Evolutionary conservation across 805 yeast genomes (phyloP).

Genomic region (Sugiyamaella qingdaonensis): DNA sequence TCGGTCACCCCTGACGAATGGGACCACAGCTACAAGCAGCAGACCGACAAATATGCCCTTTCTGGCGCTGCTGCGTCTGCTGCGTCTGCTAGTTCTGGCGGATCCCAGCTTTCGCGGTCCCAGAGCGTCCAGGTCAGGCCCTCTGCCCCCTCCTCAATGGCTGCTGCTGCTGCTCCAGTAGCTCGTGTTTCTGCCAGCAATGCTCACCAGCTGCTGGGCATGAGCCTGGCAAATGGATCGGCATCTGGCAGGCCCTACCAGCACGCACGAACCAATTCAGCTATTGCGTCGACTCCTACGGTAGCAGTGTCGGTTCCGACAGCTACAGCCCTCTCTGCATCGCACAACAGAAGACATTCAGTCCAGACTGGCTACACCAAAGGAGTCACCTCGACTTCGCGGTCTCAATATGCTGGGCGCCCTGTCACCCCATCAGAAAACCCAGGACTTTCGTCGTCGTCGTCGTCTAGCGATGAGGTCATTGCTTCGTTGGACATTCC

Average conservation of each 20-base stretch:
- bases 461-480: slow-evolving; percentile 20
- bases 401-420: slow-evolving; percentile 7
- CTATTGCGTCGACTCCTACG: slow-evolving; percentile 5
- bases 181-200: slow-evolving; percentile 12
- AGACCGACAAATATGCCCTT: background rate
- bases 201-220: slow-evolving; percentile 22
- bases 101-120: slow-evolving; percentile 19
- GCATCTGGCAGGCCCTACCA: slow-evolving; percentile 5
- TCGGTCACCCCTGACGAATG: slow-evolving; percentile 85
- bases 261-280: slow-evolving; percentile 6
- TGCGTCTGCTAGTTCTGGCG: slow-evolving; percentile 2
- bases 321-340: background rate
- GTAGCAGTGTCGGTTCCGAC: slow-evolving; percentile 5
- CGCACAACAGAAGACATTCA: slow-evolving; percentile 21
- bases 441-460: slow-evolving; percentile 8
- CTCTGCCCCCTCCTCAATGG: background rate
- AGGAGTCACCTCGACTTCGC: slow-evolving; percentile 12
- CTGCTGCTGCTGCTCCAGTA: background rate
- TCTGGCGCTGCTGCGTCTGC: slow-evolving; percentile 6
- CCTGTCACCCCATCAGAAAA: background rate
- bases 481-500: slow-evolving; percentile 23
- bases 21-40: slow-evolving; percentile 48
- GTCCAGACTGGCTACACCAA: slow-evolving; percentile 23
- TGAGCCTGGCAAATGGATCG: background rate
- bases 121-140: slow-evolving; percentile 25